Conservation (phyloP, 371 early-diverging fungal species). For the Umbelopsis sp. region DNA sequence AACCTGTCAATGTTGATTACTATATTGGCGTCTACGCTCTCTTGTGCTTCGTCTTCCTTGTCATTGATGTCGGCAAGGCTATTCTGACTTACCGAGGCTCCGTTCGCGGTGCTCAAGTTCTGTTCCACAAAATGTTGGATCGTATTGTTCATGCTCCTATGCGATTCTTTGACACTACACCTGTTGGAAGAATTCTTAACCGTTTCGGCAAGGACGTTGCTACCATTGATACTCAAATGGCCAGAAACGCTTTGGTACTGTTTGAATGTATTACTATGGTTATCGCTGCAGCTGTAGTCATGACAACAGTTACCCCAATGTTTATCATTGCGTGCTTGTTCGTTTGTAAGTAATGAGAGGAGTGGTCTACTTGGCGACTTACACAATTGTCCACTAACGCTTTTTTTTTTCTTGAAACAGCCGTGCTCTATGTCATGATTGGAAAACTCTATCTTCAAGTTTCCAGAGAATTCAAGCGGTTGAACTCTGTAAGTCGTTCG, state of each 20-base stretch:
- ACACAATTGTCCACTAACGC: not conserved
- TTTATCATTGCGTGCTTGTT: conserved; percentile 48
- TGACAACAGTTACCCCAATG: conserved; percentile 60
- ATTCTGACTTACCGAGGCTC: conserved; percentile 49
- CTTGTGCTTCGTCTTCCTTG: conserved; percentile 26
- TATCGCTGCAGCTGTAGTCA: conserved; percentile 63
- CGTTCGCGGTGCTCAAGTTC: conserved; percentile 56
- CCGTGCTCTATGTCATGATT: conserved; percentile 36
- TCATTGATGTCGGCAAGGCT: conserved; percentile 40
- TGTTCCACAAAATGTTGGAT: conserved; percentile 58
- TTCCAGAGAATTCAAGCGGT: conserved; percentile 80
- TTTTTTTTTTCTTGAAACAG: conserved; percentile 10
- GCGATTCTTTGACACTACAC: conserved; percentile 92
- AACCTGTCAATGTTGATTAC: conserved; percentile 34
- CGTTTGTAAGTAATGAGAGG: conserved; percentile 24
- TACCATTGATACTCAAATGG: conserved; percentile 41
- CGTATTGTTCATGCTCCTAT: conserved; percentile 71
- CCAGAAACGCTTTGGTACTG: conserved; percentile 35
- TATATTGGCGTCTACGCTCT: conserved; percentile 35
- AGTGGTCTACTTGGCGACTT: not conserved
- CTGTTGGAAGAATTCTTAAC: conserved; percentile 89
- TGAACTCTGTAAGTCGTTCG: conserved; percentile 75
- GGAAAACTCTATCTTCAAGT: conserved; percentile 67
- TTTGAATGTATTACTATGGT: conserved; percentile 47
- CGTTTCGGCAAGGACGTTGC: conserved; percentile 74